Evolutionary conservation across 1,139 yeast species (phyloP).

Genomic region (Pichia terricola): DNA sequence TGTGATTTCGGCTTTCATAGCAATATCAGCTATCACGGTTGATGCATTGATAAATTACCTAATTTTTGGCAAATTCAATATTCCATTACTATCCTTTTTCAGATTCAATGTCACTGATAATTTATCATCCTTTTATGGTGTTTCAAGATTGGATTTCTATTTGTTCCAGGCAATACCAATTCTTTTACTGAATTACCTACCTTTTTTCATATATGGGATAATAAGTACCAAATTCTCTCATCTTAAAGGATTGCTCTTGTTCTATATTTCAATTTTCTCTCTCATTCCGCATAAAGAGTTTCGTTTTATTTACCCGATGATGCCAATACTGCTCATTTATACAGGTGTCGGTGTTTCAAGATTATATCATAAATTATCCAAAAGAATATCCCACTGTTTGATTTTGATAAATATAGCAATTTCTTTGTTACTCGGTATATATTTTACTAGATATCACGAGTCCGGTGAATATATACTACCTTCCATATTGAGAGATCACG

Average conservation of each 20-base stretch:
- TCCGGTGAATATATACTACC: conserved; percentile 73
- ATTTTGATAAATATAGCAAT: conserved; percentile 3
- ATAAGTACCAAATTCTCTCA: conserved; percentile 12
- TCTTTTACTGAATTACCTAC: conserved; percentile 55
- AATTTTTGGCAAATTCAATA: conserved; percentile 48
- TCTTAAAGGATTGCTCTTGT: conserved; percentile 24
- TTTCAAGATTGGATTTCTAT: conserved; percentile 81
- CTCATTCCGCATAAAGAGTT: conserved; percentile 77
- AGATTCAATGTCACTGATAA: conserved; percentile 68
- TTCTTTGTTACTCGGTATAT: conserved; percentile 16
- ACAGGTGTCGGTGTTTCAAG: conserved; percentile 28
- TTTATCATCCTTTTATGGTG: conserved; percentile 77
- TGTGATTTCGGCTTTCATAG: conserved; percentile 22
- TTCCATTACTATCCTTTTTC: conserved; percentile 64
- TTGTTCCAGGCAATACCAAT: conserved; percentile 75
- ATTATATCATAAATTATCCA: conserved; percentile 8
- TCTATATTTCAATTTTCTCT: conserved; percentile 50
- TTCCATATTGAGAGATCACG: conserved; percentile 18
- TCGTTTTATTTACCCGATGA: conserved; percentile 78
- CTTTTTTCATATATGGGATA: conserved; percentile 43
- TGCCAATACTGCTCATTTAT: conserved; percentile 55
- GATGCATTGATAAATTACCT: conserved; percentile 43
- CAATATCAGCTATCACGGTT: conserved; percentile 22
- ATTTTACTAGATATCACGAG: conserved; percentile 61
- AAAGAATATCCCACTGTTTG: conserved; percentile 1